These are phyloP conservation scores for Melampsora americana DNA, from an alignment of 1,284 basidiomycete species.

Conservation along the genomic window DNA sequence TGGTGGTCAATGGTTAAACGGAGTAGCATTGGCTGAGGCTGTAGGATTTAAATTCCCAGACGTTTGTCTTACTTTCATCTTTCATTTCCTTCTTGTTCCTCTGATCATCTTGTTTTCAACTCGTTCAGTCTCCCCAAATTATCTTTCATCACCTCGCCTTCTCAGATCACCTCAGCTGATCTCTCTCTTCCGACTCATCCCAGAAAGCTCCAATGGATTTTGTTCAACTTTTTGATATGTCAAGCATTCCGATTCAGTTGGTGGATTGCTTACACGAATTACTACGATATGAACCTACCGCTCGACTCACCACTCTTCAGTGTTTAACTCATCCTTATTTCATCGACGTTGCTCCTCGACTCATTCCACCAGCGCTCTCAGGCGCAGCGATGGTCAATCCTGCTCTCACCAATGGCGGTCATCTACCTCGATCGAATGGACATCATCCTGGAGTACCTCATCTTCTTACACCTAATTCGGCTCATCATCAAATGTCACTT, in stretches of 20 bases:
- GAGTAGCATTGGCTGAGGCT: conserved; percentile 76
- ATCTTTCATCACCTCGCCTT: conserved; percentile 38
- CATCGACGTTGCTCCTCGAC: conserved; percentile 61
- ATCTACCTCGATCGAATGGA: conserved; percentile 39
- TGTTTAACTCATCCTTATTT: conserved; percentile 88
- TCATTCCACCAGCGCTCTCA: conserved; percentile 50
- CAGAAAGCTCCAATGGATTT: conserved; percentile 75
- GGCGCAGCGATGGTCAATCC: conserved; percentile 49
- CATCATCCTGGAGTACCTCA: conserved; percentile 44
- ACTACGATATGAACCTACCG: conserved; percentile 84
- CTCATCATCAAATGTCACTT: conserved; percentile 47
- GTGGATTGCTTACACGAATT: conserved; percentile 89
- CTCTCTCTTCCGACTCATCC: not conserved
- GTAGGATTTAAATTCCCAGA: conserved; percentile 89
- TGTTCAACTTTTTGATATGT: conserved; percentile 71
- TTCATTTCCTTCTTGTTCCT: conserved; percentile 41
- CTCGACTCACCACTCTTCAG: conserved; percentile 76
- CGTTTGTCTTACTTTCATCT: conserved; percentile 58
- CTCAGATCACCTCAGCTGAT: conserved; percentile 19
- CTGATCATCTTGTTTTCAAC: conserved; percentile 1
- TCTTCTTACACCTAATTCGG: conserved; percentile 47
- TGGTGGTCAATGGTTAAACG: conserved; percentile 81
- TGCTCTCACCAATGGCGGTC: conserved; percentile 53
- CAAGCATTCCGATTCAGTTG: conserved; percentile 68
- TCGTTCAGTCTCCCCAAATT: conserved; percentile 1